phyloP scores from a whole-genome alignment of 148 eudicot genomes.

The Cornus controversa region DNA sequence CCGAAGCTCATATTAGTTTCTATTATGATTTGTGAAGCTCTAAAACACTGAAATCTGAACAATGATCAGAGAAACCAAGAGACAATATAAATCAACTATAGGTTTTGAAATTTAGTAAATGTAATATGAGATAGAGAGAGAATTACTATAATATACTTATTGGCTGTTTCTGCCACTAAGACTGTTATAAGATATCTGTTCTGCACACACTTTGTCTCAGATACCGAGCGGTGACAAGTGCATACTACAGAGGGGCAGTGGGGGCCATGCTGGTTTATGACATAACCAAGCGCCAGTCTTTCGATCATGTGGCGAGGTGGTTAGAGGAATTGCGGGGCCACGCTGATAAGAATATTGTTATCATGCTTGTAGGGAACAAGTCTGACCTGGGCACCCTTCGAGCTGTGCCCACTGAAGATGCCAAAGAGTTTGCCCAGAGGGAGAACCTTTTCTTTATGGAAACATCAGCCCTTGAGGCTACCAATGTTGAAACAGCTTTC shows the following conservation, averaged over 20 bases:
- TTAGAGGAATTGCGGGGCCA: conserved; percentile 54
- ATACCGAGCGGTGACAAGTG: conserved; percentile 63
- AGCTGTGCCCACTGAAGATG: conserved; percentile 50
- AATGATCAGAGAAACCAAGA: too few relatives aligned
- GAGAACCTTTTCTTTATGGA: conserved; percentile 59
- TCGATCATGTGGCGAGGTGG: conserved; percentile 54
- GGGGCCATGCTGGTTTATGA: conserved; percentile 65
- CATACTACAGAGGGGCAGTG: conserved; percentile 64
- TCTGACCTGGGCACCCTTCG: conserved; percentile 48
- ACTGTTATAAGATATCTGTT: neutral
- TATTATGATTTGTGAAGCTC: too few relatives aligned
- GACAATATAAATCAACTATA: too few relatives aligned
- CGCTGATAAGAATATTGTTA: conserved; percentile 55
- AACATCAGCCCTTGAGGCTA: conserved; percentile 59
- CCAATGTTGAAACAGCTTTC: conserved; percentile 45
- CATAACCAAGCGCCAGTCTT: conserved; percentile 49
- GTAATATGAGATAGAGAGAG: neutral
- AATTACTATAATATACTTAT: neutral
- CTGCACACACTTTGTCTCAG: conserved; percentile 15
- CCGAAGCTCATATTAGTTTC: neutral
- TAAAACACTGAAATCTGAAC: too few relatives aligned
- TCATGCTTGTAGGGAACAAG: conserved; percentile 62
- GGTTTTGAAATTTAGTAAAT: too few relatives aligned
- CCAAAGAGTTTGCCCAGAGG: conserved; percentile 52
- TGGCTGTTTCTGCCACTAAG: neutral